Evolutionary conservation across 306 rosid species (phyloP).

Genomic region (Carpinus viminea): DNA sequence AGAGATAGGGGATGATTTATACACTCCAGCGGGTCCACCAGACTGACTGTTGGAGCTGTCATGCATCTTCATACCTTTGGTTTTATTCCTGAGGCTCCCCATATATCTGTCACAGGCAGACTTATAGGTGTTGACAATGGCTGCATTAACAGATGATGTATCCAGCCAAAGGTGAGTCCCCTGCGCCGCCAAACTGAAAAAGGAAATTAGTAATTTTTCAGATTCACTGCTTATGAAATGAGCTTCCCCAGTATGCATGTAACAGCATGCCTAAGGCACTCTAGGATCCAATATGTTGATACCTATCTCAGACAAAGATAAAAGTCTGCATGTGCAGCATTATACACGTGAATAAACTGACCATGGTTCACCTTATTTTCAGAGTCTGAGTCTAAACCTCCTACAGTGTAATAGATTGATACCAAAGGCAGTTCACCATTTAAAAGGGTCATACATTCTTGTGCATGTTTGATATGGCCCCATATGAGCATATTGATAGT

Average conservation of each 20-base stretch:
- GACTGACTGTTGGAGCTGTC: slow-evolving; percentile 46
- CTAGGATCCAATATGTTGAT: not conserved
- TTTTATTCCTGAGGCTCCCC: slow-evolving; percentile 42
- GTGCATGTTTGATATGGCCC: not conserved
- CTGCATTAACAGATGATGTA: slow-evolving; percentile 84
- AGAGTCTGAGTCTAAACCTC: not conserved
- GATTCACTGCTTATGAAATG: not conserved
- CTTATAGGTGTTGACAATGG: slow-evolving; percentile 71
- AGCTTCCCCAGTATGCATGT: slow-evolving; percentile 1
- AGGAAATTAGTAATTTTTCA: slow-evolving; percentile 24
- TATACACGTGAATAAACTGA: not conserved
- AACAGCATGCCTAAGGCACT: not conserved
- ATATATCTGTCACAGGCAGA: slow-evolving; percentile 64
- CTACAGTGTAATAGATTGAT: not conserved
- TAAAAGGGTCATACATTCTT: not conserved
- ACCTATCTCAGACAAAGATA: not conserved
- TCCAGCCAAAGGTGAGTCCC: slow-evolving; percentile 81
- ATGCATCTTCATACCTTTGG: slow-evolving; percentile 40
- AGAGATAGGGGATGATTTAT: slow-evolving; percentile 65
- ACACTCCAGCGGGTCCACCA: slow-evolving; percentile 47
- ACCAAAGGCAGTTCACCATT: not conserved
- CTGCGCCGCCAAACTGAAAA: slow-evolving; percentile 73
- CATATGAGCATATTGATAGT: not conserved
- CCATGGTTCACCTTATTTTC: not conserved
- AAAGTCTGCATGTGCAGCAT: not conserved